phyloP scores from a whole-genome alignment of 208 protist species.

The Vickermania ingenoplastis region DNA sequence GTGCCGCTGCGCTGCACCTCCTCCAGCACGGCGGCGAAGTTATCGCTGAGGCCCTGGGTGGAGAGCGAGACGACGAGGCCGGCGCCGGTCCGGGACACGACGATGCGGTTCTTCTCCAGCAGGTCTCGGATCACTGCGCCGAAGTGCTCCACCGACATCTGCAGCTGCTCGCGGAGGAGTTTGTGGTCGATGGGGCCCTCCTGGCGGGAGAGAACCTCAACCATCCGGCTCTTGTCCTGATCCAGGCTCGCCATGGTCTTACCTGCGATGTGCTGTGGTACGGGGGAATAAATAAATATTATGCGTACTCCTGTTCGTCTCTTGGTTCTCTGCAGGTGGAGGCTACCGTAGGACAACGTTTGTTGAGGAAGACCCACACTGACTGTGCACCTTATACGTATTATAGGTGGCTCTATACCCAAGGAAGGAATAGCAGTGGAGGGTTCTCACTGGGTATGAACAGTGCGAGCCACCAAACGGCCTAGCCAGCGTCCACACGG shows the following conservation, averaged over 20 bases:
- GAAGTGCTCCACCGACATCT: slow-evolving; percentile 14
- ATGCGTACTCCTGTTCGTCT: too few species aligned
- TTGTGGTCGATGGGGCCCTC: slow-evolving; percentile 32
- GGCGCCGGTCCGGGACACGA: slow-evolving; percentile 17
- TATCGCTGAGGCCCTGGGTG: slow-evolving; percentile 45
- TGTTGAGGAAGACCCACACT: too few species aligned
- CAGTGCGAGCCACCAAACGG: too few species aligned
- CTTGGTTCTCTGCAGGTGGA: too few species aligned
- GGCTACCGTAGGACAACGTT: too few species aligned
- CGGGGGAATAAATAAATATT: background rate
- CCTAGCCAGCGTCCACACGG: too few species aligned
- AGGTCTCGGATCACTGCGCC: slow-evolving; percentile 46
- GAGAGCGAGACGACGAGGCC: slow-evolving; percentile 50
- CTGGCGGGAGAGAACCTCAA: slow-evolving; percentile 25
- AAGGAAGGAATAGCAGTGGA: too few species aligned
- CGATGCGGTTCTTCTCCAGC: slow-evolving; percentile 40
- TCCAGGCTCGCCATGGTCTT: slow-evolving; percentile 5
- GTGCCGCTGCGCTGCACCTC: slow-evolving; percentile 53
- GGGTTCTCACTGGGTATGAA: too few species aligned
- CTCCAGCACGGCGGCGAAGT: slow-evolving; percentile 43
- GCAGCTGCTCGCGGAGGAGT: slow-evolving; percentile 29
- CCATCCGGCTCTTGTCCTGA: slow-evolving; percentile 17
- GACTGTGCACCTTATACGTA: too few species aligned
- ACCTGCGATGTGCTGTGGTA: background rate
- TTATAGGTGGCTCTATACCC: too few species aligned